Evolutionary conservation across 768 basidiomycete genomes (phyloP).

Genomic region (Pleurotus cornucopiae): DNA sequence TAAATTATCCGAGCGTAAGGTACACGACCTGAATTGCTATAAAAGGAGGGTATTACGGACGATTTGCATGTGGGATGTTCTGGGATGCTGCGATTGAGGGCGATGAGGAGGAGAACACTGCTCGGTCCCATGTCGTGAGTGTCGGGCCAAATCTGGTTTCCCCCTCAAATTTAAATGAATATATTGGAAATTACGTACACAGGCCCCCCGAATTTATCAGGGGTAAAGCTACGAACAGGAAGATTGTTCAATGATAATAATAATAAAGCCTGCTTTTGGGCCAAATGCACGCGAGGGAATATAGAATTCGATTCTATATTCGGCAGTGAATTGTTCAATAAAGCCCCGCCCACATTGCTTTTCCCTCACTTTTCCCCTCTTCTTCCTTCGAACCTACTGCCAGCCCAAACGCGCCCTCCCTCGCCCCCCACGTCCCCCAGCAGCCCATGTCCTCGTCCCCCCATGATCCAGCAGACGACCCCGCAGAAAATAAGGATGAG

Average conservation of each 20-base stretch:
- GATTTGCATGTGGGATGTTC: no score
- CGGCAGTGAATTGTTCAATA: slow-evolving; percentile 70
- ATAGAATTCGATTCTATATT: slow-evolving; percentile 52
- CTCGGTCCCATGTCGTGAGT: not conserved
- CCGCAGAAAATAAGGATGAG: slow-evolving; percentile 47
- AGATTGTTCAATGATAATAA: slow-evolving; percentile 53
- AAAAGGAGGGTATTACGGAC: no score
- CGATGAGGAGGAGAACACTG: not conserved
- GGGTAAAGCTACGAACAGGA: slow-evolving; percentile 45
- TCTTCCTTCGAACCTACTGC: slow-evolving; percentile 33
- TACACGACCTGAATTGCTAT: slow-evolving; percentile 12
- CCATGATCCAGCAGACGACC: slow-evolving; percentile 45
- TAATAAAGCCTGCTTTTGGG: slow-evolving; percentile 52
- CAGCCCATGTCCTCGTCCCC: slow-evolving; percentile 61
- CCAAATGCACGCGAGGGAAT: slow-evolving; percentile 64
- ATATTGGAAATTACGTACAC: slow-evolving; percentile 54
- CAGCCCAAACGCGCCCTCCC: slow-evolving; percentile 26
- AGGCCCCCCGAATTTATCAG: slow-evolving; percentile 54
- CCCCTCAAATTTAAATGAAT: slow-evolving; percentile 19
- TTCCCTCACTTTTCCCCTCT: slow-evolving; percentile 55
- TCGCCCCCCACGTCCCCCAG: slow-evolving; percentile 31
- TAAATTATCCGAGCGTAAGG: slow-evolving; percentile 22
- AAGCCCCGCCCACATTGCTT: slow-evolving; percentile 66
- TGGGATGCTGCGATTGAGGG: not conserved
- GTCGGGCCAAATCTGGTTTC: slow-evolving; percentile 32